Conservation (phyloP, 768 basidiomycete genomes). For the Leccinum disarticulatum region DNA sequence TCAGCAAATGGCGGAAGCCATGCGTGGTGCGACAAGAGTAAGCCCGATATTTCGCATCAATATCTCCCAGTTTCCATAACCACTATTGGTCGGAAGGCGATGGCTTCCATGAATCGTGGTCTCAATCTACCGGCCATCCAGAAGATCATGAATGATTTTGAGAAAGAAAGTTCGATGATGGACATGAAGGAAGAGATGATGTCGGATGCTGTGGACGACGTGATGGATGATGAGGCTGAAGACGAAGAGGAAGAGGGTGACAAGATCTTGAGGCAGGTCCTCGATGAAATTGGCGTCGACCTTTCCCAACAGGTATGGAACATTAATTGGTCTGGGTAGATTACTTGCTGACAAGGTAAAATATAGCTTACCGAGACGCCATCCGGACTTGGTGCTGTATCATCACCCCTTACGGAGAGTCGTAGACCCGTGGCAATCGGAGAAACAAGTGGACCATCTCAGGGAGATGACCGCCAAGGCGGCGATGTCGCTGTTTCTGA, state of each 20-base stretch:
- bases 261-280: constrained; percentile 90
- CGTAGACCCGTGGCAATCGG: constrained; percentile 87
- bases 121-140: constrained; percentile 94
- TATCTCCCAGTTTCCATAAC: constrained; percentile 2
- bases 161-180: constrained; percentile 96
- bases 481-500: constrained; percentile 55
- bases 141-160: constrained; percentile 97
- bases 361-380: constrained; percentile 81
- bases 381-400: constrained; percentile 60
- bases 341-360: constrained; percentile 11
- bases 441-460: constrained; percentile 42
- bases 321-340: neutral
- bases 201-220: constrained; percentile 97
- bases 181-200: constrained; percentile 99
- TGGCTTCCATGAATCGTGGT: constrained; percentile 96
- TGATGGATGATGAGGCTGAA: constrained; percentile 88
- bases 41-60: constrained; percentile 29
- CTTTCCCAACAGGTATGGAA: constrained; percentile 76
- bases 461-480: constrained; percentile 38
- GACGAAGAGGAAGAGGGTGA: constrained; percentile 97
- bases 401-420: constrained; percentile 58
- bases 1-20: constrained; percentile 99
- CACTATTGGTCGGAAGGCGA: constrained; percentile 59
- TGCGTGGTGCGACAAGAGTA: constrained; percentile 96
- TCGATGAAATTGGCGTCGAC: constrained; percentile 95